Base-by-base conservation (phyloP, 2,329 filamentous ascomycete genomes). In the Alternaria arborescens region DNA sequence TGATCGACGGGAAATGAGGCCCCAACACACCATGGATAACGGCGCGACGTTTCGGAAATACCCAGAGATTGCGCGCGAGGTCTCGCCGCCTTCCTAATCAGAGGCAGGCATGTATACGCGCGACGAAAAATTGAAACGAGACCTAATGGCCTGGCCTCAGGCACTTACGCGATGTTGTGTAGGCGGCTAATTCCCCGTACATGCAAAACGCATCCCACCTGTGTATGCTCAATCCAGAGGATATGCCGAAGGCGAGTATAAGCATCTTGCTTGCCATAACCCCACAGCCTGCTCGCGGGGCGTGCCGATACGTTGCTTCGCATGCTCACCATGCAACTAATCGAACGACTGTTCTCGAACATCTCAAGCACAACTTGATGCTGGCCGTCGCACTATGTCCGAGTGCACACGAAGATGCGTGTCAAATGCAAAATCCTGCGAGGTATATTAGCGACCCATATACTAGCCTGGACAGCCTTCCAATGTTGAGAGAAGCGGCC, bases 1-100 rank as follows among this genome's bases (percentile, higher is more conserved):
- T 38, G 55, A 64, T 64, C 58, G 20, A 30, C 38, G 44, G 71
- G 70, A 74, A 61, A 73, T 74, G 66, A 70, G 60, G 58, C 55
- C 54, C 59, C 42, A 65, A 58, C 56, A 53, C 46, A 50, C 22
- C 32, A 50, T 50, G 30, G 30, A 36, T 58, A 62, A 66, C 66
- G 66, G 59, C 55, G 55, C 67, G 61, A 55, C 65, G 64, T 67
- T 56, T 61, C 59, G 58, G 65, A 61, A 69, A 66, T 65, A 65
- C 43, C 62, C 66, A 32, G 65, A 72, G 54, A 71, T 75, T 75
- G 55, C 60, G 36, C 36, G 58, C 62, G 63, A 61, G 47, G 60
- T 60, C 64, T 64, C 61, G 48, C 52, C 54, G 60, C 47, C 46
- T 60, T 51, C 30, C 41, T 53, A 30, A 57, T 50, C 41, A 48